phyloP scores from a whole-genome alignment of 176 grass and related monocot genomes.

The Zoysia japonica region DNA sequence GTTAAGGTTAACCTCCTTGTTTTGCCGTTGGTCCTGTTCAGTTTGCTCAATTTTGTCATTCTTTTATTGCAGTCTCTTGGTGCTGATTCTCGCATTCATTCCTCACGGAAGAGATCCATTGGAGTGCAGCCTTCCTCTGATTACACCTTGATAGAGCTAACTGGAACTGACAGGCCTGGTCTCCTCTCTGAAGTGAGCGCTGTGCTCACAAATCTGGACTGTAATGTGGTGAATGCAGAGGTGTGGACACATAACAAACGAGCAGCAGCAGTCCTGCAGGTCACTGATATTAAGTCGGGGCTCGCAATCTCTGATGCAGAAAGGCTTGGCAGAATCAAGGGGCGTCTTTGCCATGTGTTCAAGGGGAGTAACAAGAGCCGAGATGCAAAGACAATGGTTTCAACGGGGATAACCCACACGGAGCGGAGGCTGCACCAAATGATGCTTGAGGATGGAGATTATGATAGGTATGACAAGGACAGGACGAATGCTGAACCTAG shows the following conservation, averaged over 20 bases:
- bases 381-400: slow-evolving; percentile 51
- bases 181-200: slow-evolving; percentile 89
- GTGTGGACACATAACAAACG: slow-evolving; percentile 88
- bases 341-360: slow-evolving; percentile 74
- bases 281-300: slow-evolving; percentile 61
- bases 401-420: slow-evolving; percentile 56
- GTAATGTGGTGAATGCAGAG: slow-evolving; percentile 83
- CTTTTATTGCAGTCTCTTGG: slow-evolving; percentile 56
- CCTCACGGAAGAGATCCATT: slow-evolving; percentile 50
- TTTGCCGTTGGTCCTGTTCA: slow-evolving; percentile 27
- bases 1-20: not conserved
- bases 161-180: slow-evolving; percentile 77
- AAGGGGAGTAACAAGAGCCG: slow-evolving; percentile 64
- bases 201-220: slow-evolving; percentile 72
- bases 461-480: slow-evolving; percentile 55
- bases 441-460: slow-evolving; percentile 89
- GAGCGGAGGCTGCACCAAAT: slow-evolving; percentile 91
- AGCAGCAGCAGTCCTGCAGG: slow-evolving; percentile 78
- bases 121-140: slow-evolving; percentile 63
- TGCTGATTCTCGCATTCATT: slow-evolving; percentile 57
- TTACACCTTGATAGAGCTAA: slow-evolving; percentile 90
- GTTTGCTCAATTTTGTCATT: slow-evolving; percentile 21
- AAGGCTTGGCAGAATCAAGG: slow-evolving; percentile 63
- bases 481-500: slow-evolving; percentile 27
- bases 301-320: slow-evolving; percentile 55